Evolutionary conservation across 768 basidiomycete species (phyloP).

Genomic region (Trichaptum fuscoviolaceum): DNA sequence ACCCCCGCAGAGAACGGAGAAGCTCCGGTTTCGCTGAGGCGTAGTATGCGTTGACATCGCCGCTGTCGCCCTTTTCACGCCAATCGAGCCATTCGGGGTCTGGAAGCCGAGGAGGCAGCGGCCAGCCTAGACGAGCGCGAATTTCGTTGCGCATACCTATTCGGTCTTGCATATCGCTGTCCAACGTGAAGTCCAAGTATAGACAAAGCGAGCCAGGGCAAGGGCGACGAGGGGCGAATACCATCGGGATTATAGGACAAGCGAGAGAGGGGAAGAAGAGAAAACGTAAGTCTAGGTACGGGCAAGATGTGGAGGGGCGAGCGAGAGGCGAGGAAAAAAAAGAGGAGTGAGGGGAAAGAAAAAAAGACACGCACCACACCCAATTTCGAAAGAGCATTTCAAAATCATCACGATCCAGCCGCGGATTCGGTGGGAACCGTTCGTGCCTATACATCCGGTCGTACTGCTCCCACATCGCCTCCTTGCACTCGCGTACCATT

Average conservation of each 20-base stretch:
- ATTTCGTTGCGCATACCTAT: conserved; percentile 53
- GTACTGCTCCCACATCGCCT: conserved; percentile 65
- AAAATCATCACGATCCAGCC: conserved; percentile 3
- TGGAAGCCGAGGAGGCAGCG: conserved; percentile 37
- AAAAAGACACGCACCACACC: conserved; percentile 1
- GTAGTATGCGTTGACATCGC: not conserved
- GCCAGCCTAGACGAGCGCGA: conserved; percentile 45
- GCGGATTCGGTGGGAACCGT: not conserved
- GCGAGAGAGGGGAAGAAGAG: not conserved
- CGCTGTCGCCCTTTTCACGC: conserved; percentile 30
- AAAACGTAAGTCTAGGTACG: not conserved
- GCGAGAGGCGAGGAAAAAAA: not conserved
- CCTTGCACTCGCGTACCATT: conserved; percentile 58
- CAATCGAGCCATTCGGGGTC: conserved; percentile 49
- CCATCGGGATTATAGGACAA: not conserved
- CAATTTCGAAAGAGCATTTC: conserved; percentile 5
- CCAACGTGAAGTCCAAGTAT: not conserved
- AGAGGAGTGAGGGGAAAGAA: not conserved
- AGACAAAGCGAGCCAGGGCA: not conserved
- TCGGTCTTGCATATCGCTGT: conserved; percentile 73
- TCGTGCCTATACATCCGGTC: conserved; percentile 38
- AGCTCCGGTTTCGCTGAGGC: not conserved
- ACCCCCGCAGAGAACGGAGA: not conserved
- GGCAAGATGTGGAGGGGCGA: not conserved
- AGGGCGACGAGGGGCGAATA: not conserved